Percentiles rank a stretch among this genome's conserved stretches.
Conservation (phyloP, 2,329 filamentous ascomycete genomes). For the Alternaria triticimaculans region DNA sequence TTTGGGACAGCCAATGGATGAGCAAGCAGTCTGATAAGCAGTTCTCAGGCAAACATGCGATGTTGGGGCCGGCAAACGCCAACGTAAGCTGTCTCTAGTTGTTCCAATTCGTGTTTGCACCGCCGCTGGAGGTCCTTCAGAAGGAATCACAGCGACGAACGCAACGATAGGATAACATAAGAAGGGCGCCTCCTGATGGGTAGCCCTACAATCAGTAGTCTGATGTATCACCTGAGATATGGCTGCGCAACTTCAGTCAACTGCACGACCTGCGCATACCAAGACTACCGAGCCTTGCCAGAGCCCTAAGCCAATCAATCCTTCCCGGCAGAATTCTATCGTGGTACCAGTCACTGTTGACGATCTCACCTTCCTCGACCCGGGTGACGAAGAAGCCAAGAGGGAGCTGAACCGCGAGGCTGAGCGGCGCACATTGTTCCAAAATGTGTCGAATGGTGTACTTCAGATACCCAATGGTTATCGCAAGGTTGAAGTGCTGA, state of each 20-base stretch:
- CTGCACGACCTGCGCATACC: no score
- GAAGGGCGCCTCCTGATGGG: not conserved
- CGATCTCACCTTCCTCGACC: no score
- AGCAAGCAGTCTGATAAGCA: no score
- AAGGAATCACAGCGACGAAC: not conserved
- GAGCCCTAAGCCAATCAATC: no score
- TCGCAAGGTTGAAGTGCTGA: constrained; percentile 32
- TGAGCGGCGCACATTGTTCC: not conserved
- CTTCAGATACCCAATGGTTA: constrained; percentile 26
- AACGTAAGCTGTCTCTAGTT: not conserved
- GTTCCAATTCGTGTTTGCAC: not conserved
- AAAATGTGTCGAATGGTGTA: not conserved
- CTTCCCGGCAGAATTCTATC: no score
- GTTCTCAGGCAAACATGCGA: no score
- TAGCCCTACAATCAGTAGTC: no score
- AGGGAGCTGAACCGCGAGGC: not conserved
- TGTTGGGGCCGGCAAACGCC: not conserved
- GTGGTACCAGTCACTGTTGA: no score
- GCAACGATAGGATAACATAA: not conserved
- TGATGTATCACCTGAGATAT: no score
- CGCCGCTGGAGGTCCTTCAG: not conserved
- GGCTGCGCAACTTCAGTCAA: no score
- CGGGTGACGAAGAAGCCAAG: not conserved
- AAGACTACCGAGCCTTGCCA: no score
- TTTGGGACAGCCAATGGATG: no score